Evolutionary conservation across 2,329 filamentous ascomycete genomes (phyloP).

Genomic region (Cladosporium sp.): DNA sequence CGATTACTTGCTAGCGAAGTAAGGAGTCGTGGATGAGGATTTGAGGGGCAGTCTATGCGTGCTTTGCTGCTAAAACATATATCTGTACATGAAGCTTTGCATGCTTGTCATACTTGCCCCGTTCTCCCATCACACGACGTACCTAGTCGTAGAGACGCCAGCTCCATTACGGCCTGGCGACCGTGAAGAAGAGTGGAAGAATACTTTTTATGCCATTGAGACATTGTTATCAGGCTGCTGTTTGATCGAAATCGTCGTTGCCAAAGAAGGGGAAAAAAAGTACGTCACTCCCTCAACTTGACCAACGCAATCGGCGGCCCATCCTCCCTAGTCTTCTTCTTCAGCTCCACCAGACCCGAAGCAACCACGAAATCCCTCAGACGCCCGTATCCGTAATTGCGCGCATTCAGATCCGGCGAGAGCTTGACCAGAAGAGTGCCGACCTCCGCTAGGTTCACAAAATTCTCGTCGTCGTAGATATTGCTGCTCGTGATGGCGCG

Average conservation of each 20-base stretch:
- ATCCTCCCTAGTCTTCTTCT: background rate
- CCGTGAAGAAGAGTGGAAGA: too few relatives aligned
- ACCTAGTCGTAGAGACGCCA: too few relatives aligned
- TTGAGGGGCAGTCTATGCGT: too few relatives aligned
- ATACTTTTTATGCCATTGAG: too few relatives aligned
- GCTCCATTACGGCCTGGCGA: too few relatives aligned
- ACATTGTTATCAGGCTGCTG: too few relatives aligned
- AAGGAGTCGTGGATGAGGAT: background rate
- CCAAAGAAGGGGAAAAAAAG: too few relatives aligned
- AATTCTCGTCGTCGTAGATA: conserved; percentile 19
- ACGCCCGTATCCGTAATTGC: conserved; percentile 24
- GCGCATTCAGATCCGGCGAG: conserved; percentile 23
- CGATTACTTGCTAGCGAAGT: conserved; percentile 30
- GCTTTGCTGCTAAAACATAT: too few relatives aligned
- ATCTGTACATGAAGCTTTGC: too few relatives aligned
- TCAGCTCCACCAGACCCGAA: background rate
- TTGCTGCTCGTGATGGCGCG: conserved; percentile 15
- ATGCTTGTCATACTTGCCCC: too few relatives aligned
- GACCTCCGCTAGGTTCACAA: conserved; percentile 24
- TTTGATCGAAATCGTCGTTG: too few relatives aligned
- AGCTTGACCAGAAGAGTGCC: conserved; percentile 19
- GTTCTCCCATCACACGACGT: too few relatives aligned
- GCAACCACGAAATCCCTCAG: background rate
- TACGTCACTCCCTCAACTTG: background rate
- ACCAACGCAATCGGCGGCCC: conserved; percentile 3